Evolutionary conservation across 305 asterid genomes (phyloP).

Genomic region (Lippia alba): DNA sequence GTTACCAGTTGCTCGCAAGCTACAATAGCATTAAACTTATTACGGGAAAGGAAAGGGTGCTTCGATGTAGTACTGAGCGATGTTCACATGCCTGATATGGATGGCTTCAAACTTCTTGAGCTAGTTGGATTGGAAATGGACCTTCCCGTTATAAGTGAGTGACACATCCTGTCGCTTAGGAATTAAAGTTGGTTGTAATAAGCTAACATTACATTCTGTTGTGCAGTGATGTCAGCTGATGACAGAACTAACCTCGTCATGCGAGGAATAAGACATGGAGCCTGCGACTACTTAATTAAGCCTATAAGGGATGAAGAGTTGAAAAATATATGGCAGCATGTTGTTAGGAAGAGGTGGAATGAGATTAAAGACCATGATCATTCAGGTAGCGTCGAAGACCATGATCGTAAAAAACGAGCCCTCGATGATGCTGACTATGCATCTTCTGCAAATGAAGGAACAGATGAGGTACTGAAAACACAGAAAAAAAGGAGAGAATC

Average conservation of each 20-base stretch:
- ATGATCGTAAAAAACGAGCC: slow-evolving; percentile 50
- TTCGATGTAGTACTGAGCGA: slow-evolving; percentile 83
- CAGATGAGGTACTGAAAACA: slow-evolving; percentile 48
- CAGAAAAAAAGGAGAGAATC: slow-evolving; percentile 64
- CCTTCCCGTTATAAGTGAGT: slow-evolving; percentile 93
- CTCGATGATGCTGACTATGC: slow-evolving; percentile 65
- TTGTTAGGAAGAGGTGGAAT: slow-evolving; percentile 67
- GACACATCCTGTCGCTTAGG: slow-evolving; percentile 27
- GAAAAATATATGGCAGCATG: slow-evolving; percentile 90
- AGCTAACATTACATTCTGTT: slow-evolving; percentile 35
- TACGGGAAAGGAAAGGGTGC: slow-evolving; percentile 76
- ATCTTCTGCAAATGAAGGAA: slow-evolving; percentile 58
- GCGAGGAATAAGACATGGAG: slow-evolving; percentile 85
- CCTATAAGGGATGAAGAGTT: slow-evolving; percentile 80
- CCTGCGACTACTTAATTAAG: slow-evolving; percentile 85
- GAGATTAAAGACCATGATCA: slow-evolving; percentile 64
- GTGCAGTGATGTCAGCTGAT: slow-evolving; percentile 85
- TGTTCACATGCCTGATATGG: slow-evolving; percentile 97
- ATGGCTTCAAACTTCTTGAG: slow-evolving; percentile 90
- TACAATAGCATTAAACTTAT: slow-evolving; percentile 61
- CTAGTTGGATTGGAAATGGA: slow-evolving; percentile 87
- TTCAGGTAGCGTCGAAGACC: slow-evolving; percentile 57
- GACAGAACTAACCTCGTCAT: slow-evolving; percentile 72
- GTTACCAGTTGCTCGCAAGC: slow-evolving; percentile 83
- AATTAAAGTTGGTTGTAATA: slow-evolving; percentile 23